A percentile compares a stretch with the other conserved stretches of the same genome.
Conservation (phyloP, 2,329 filamentous ascomycete genomes). For the Thielaviopsis populi region DNA sequence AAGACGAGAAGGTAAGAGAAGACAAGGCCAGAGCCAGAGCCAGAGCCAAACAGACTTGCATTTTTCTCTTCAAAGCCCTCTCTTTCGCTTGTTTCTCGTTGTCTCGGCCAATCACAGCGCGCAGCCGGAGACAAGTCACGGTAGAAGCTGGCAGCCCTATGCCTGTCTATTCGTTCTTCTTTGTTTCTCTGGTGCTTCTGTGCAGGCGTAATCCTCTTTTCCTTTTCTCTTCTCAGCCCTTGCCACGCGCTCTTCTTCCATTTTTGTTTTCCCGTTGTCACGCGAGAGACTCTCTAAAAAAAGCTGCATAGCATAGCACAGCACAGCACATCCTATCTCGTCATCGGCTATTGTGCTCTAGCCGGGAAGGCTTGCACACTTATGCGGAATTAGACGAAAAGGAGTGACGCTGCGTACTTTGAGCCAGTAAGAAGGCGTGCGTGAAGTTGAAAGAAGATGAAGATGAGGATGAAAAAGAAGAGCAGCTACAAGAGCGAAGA, state of each 20-base stretch:
- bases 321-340: no score
- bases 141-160: neutral
- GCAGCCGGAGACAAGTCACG: neutral
- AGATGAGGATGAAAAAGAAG: neutral
- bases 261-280: neutral
- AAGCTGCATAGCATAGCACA: no score
- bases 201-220: neutral
- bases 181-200: neutral
- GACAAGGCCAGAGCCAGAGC: neutral
- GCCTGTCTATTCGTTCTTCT: neutral
- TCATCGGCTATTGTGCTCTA: neutral
- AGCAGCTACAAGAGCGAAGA: neutral
- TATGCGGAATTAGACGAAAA: neutral
- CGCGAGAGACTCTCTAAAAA: neutral
- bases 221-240: neutral
- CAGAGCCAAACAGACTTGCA: slow-evolving; percentile 5
- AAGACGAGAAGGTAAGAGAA: neutral
- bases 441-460: neutral
- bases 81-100: neutral
- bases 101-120: neutral
- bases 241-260: neutral
- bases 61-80: neutral
- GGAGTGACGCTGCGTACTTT: neutral
- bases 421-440: neutral
- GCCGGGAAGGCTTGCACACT: neutral